These are phyloP conservation scores for Penicillium sp. DNA, from an alignment of 2,329 filamentous ascomycete species.

Conservation along the genomic window DNA sequence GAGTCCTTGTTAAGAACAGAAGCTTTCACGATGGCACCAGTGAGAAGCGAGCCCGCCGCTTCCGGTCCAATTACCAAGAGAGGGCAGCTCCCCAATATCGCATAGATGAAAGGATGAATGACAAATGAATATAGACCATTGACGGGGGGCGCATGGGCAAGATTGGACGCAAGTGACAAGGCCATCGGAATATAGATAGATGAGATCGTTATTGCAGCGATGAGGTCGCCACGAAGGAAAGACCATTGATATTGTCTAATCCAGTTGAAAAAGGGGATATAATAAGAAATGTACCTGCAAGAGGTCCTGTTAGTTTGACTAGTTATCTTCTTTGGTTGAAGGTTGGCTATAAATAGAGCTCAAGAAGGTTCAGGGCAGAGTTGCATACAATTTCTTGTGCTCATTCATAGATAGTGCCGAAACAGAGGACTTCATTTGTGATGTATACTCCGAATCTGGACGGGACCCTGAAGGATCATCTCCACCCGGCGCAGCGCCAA, in stretches of 20 bases:
- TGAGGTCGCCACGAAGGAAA: conserved; percentile 82
- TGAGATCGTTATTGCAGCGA: conserved; percentile 92
- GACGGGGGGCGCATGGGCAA: conserved; percentile 89
- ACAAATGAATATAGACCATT: conserved; percentile 94
- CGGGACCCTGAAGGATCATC: conserved; percentile 48
- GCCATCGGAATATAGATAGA: conserved; percentile 99
- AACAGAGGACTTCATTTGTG: conserved; percentile 72
- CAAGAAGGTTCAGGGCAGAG: neutral
- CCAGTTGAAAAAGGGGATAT: conserved; percentile 90
- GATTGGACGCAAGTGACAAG: conserved; percentile 86
- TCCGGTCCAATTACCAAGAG: conserved; percentile 95
- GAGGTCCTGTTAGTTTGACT: conserved; percentile 12
- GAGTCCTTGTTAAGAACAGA: conserved; percentile 72
- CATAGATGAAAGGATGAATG: conserved; percentile 89
- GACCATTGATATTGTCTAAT: conserved; percentile 81
- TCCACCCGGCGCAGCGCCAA: conserved; percentile 24
- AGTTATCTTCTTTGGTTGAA: neutral
- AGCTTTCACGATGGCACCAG: conserved; percentile 81
- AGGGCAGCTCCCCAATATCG: conserved; percentile 85
- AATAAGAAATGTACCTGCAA: conserved; percentile 84
- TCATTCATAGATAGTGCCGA: conserved; percentile 75
- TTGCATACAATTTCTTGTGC: conserved; percentile 70
- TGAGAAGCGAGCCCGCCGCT: conserved; percentile 86
- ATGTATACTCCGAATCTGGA: conserved; percentile 67
- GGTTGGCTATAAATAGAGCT: conserved; percentile 3